Evolutionary conservation across 108 stramenopile species (phyloP).

Genomic region (Aurantiochytrium sp.): DNA sequence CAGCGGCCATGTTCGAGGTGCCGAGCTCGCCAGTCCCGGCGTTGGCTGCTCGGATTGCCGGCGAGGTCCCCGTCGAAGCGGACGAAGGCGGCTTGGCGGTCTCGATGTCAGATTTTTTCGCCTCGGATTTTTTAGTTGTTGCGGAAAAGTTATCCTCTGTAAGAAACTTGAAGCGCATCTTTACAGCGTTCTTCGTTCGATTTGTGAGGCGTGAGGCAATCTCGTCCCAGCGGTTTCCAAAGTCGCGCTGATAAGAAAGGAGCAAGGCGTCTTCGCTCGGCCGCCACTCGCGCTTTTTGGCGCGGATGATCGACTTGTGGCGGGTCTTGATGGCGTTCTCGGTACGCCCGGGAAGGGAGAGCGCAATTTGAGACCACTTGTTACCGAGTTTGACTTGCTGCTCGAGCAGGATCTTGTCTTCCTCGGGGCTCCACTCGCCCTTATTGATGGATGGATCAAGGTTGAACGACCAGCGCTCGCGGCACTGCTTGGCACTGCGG

Average conservation of each 20-base stretch:
- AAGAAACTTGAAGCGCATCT: conserved; percentile 17
- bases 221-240: neutral
- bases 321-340: conserved; percentile 19
- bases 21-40: neutral
- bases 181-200: neutral
- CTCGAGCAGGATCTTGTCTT: neutral
- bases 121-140: neutral
- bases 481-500: conserved; percentile 8
- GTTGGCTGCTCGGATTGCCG: neutral
- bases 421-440: neutral
- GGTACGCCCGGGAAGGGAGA: neutral
- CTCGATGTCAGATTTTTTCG: neutral
- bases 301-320: neutral
- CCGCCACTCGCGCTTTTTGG: conserved; percentile 1
- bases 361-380: conserved; percentile 14
- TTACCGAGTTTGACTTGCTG: neutral
- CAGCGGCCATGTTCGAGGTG: neutral
- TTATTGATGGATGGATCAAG: neutral
- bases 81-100: neutral
- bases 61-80: neutral
- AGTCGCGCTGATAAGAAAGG: neutral
- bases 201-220: neutral
- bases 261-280: neutral
- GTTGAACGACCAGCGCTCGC: neutral
- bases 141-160: neutral